These are phyloP conservation scores for Seminavis robusta DNA, from an alignment of 108 stramenopile species.

Conservation along the genomic window DNA sequence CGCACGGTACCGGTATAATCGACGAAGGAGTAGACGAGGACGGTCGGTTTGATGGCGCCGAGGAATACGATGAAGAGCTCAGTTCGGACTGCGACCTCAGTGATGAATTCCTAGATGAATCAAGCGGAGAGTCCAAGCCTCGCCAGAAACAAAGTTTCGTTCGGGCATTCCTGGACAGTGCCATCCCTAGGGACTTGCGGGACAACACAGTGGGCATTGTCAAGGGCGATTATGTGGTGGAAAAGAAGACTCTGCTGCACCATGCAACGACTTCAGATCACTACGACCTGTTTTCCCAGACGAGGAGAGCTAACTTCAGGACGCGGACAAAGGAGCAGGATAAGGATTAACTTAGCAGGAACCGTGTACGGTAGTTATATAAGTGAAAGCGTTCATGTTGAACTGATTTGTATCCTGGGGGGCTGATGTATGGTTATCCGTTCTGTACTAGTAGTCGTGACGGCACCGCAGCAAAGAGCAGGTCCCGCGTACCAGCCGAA, in stretches of 20 bases:
- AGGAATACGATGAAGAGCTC: background rate
- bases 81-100: background rate
- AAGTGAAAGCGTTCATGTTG: no score
- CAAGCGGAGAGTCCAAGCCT: background rate
- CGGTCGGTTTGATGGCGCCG: background rate
- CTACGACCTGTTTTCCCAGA: conserved; percentile 77
- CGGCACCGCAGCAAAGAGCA: no score
- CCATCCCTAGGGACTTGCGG: conserved; percentile 78
- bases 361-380: no score
- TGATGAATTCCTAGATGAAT: background rate
- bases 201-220: conserved; percentile 81
- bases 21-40: background rate
- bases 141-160: conserved; percentile 61
- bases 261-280: conserved; percentile 86
- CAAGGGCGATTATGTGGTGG: conserved; percentile 79
- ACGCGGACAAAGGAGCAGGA: no score
- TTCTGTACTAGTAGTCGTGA: no score
- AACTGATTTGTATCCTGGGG: no score
- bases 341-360: no score
- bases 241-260: conserved; percentile 81
- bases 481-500: no score
- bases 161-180: conserved; percentile 69
- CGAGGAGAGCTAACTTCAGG: no score
- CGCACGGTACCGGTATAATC: background rate
- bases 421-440: no score